Base-by-base conservation (phyloP, 2,329 filamentous ascomycete genomes). In the Chrysoporthe cubensis region DNA sequence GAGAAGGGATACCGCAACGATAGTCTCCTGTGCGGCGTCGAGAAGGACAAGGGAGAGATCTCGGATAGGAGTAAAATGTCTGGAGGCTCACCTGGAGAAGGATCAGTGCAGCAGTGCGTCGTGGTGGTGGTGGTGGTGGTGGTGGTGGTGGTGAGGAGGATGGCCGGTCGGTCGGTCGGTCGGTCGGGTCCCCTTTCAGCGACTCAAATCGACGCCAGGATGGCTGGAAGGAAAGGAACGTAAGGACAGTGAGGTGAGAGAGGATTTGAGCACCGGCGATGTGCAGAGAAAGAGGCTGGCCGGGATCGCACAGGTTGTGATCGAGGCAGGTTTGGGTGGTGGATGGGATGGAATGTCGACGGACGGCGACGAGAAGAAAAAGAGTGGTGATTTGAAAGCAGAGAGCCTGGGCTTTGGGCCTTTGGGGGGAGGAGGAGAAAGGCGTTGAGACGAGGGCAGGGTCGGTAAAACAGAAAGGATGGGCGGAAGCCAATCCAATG, bases 241-340 rank as follows among this genome's bases (percentile, higher is more conserved):
- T 61, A 63, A 67, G 59, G 62, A 63, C 48, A 57, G 62, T 56
- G 57, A 43, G 57, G 42, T 14, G 16, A 44, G 37, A 44, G 43
- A 54, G 52, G 60, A 64, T 56, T 46, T 52, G 54, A 32, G 67
- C 59, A 66, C 64, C 59, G 60, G 59, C 54, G 52, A 54, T 61
- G 61, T 60, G 56, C 61, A 69, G 67, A 64, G 66, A 57, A 58
- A 61, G 67, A 57, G 44, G 68, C 64, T 67, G 62, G 68, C 58
- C 68, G 34, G 66, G 68, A 63, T 54, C 64, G 57, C 61, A 52
- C 42, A 37, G 56, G 63, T 65, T 64, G 67, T 42, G 59, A 48
- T 48, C 40, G 21, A 44, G 40, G 50, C n/a, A n/a, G 18, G 59
- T 21, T n/a, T 46, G 59, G 57, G 26, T 16, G 42, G 58, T 16